Evolutionary conservation across 768 basidiomycete species (phyloP).

Genomic region (Boletus edulis): DNA sequence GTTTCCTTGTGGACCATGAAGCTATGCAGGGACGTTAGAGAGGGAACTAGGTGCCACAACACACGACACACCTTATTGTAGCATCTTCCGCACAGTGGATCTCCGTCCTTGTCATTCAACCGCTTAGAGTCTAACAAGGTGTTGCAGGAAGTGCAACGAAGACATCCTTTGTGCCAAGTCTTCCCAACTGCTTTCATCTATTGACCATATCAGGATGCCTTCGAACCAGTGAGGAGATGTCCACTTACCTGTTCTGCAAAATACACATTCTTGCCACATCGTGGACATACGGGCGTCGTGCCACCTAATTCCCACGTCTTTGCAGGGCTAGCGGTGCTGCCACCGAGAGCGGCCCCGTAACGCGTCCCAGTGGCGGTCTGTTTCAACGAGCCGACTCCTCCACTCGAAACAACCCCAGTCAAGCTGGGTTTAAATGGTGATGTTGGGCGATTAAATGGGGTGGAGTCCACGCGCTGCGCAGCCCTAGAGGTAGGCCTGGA

Average conservation of each 20-base stretch:
- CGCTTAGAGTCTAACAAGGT: constrained; percentile 68
- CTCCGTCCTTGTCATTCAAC: constrained; percentile 73
- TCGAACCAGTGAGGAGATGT: background rate
- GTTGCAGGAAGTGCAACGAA: constrained; percentile 73
- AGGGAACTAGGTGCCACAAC: background rate
- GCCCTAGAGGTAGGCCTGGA: constrained; percentile 20
- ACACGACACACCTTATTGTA: constrained; percentile 55
- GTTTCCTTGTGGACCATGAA: constrained; percentile 69
- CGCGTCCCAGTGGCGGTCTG: constrained; percentile 60
- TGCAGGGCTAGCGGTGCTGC: constrained; percentile 39
- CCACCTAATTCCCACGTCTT: constrained; percentile 51
- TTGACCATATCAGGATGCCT: constrained; percentile 4
- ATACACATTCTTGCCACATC: constrained; percentile 75
- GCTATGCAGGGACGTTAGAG: constrained; percentile 37
- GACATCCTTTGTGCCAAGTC: constrained; percentile 74
- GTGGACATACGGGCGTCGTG: constrained; percentile 60
- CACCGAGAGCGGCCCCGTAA: constrained; percentile 57
- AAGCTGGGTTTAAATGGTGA: constrained; percentile 25
- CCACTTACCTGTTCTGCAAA: constrained; percentile 74
- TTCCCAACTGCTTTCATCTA: constrained; percentile 81
- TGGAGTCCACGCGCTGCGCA: background rate
- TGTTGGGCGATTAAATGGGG: constrained; percentile 18
- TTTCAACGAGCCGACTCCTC: constrained; percentile 30
- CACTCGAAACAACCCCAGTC: constrained; percentile 17
- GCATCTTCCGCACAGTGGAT: constrained; percentile 68